Evolutionary conservation across 2,329 filamentous ascomycete species (phyloP).

Genomic region (Escovopsis sp.): DNA sequence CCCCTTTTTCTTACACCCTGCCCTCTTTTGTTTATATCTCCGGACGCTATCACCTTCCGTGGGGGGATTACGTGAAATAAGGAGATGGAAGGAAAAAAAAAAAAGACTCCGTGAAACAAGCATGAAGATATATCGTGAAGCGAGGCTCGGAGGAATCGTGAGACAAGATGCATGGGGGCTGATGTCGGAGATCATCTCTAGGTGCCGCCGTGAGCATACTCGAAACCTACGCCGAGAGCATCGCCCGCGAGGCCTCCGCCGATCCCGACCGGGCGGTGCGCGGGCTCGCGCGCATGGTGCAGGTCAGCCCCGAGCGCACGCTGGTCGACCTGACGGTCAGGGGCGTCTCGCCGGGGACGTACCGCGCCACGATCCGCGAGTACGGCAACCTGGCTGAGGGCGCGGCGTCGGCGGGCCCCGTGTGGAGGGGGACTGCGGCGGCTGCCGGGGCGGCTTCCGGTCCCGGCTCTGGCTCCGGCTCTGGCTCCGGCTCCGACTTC

Average conservation of each 20-base stretch:
- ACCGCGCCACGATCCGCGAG: slow-evolving; percentile 72
- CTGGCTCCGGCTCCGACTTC: slow-evolving; percentile 29
- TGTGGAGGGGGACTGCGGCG: slow-evolving; percentile 41
- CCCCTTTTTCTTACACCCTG: no score
- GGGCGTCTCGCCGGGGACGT: slow-evolving; percentile 66
- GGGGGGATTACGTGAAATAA: no score
- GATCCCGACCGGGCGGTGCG: slow-evolving; percentile 47
- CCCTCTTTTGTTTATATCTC: no score
- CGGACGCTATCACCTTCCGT: no score
- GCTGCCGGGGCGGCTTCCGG: slow-evolving; percentile 20
- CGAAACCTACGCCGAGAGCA: slow-evolving; percentile 58
- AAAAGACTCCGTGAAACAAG: no score
- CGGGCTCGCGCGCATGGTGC: slow-evolving; percentile 85
- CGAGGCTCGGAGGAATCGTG: no score
- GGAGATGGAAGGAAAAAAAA: no score
- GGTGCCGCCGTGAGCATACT: slow-evolving; percentile 89
- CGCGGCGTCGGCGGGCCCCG: slow-evolving; percentile 63
- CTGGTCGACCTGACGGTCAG: slow-evolving; percentile 78
- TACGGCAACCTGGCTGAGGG: slow-evolving; percentile 77
- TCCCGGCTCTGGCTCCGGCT: slow-evolving; percentile 33
- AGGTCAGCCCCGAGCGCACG: slow-evolving; percentile 64
- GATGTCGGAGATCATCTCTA: slow-evolving; percentile 13
- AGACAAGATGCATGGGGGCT: background rate
- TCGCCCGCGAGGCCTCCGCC: slow-evolving; percentile 25
- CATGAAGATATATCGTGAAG: no score